Evolutionary conservation across 2,329 filamentous ascomycete genomes (phyloP), one percentile per base, ranked within the genome.

Genomic region (Beauveria scarabaeidicola): DNA sequence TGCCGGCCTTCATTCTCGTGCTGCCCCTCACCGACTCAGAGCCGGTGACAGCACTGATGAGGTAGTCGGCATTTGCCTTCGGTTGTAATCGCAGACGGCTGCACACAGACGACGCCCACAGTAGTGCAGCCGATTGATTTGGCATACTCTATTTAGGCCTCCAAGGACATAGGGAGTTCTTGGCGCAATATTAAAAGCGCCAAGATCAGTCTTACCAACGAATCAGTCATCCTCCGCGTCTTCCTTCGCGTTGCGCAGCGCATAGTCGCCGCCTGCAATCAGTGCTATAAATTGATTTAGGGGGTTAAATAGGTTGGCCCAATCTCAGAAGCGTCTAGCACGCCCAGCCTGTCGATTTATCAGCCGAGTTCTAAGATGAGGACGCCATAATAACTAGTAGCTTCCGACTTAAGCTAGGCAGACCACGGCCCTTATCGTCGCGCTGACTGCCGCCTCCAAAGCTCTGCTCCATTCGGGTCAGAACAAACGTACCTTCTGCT

Each of bases 21-120:
- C 75, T 78, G 2, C 75, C 75, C n/a, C 75, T 75, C 3, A 77
- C 69, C 4, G 75, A 71, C 63, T 77, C 75, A 1, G 75, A 70
- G 0, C 75, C 75, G 1, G 74, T 73, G 2, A 77, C 66, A n/a
- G 70, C 67, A 19, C 66, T 67, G 53, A 77, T 75, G 56, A 75
- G 52, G 50, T 56, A 41, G 59, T 66, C 65, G 3, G 66, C 62
- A 52, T 68, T 68, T 65, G 60, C 63, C 63, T 46, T 64, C 60
- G 1, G 52, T 59, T 2, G 41, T 62, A 8, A 67, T 47, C 0
- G 66, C 67, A 5, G 73, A 75, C 1, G 71, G 72, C 8, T 65
- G 58, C n/a, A 71, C 68, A 59, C 75, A 77, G 2, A 71, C 71
- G 11, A 77, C 60, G 0, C 71, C 73, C 27, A 77, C 66, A 1